These are phyloP conservation scores for Macadamia integrifolia DNA, from an alignment of 164 flowering plant species.

Conservation along the genomic window DNA sequence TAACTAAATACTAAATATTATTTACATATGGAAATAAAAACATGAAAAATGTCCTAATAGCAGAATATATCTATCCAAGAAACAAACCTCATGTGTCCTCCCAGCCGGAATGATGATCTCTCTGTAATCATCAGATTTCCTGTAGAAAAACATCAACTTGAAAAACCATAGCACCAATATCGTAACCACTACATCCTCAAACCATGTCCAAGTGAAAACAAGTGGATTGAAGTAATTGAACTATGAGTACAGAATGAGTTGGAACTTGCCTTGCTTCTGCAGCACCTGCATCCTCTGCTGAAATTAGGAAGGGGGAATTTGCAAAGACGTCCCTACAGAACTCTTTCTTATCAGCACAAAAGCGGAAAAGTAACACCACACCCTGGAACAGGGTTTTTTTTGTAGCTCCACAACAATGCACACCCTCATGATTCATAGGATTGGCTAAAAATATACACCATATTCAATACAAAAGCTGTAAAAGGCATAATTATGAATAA, in stretches of 20 bases:
- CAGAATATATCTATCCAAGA: no score
- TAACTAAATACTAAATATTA: no score
- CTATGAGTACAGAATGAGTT: no score
- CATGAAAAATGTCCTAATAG: no score
- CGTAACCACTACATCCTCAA: no score
- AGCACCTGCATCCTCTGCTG: conserved; percentile 77
- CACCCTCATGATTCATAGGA: not conserved
- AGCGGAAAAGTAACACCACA: not conserved
- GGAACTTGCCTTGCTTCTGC: conserved; percentile 41
- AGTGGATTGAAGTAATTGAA: not conserved
- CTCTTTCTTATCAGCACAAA: not conserved
- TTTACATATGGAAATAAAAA: no score
- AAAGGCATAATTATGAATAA: no score
- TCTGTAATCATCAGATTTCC: conserved; percentile 66
- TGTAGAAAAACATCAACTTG: conserved; percentile 17
- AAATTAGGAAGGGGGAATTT: conserved; percentile 88
- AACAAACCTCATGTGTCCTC: conserved; percentile 71
- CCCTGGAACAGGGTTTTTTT: not conserved
- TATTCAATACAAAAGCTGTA: no score
- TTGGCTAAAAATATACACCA: no score
- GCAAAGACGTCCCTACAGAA: conserved; percentile 75
- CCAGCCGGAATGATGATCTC: conserved; percentile 78
- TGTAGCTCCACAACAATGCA: not conserved
- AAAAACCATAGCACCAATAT: not conserved
- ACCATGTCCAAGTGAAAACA: not conserved